Conservation (phyloP, 1,284 basidiomycete genomes). For the Cutaneotrichosporon daszewskae region DNA sequence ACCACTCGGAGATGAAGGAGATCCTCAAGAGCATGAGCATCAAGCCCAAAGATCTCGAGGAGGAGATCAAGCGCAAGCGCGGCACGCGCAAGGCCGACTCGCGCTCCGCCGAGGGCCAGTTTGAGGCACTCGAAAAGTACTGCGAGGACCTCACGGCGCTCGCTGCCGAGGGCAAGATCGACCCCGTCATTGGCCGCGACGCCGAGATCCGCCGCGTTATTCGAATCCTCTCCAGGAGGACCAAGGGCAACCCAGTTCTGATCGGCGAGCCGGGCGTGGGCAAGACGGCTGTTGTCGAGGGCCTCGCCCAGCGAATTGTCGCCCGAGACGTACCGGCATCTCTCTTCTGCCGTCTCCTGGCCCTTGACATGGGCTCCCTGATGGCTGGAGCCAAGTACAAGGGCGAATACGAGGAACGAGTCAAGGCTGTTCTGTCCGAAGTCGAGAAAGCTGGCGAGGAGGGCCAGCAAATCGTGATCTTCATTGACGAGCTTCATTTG, state of each 20-base stretch:
- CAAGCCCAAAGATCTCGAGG: conserved; percentile 50
- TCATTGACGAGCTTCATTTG: conserved; percentile 89
- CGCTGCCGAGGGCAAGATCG: conserved; percentile 75
- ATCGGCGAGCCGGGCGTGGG: conserved; percentile 67
- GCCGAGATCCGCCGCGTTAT: conserved; percentile 87
- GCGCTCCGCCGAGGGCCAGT: conserved; percentile 50
- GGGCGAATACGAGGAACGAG: conserved; percentile 87
- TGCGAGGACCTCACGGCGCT: conserved; percentile 78
- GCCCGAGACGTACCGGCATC: conserved; percentile 88
- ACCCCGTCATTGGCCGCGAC: conserved; percentile 83
- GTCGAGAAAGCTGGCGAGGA: conserved; percentile 87
- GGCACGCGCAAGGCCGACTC: conserved; percentile 54
- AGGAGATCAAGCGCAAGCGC: conserved; percentile 51
- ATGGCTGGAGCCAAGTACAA: conserved; percentile 83
- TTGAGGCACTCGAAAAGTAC: conserved; percentile 57
- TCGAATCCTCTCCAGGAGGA: conserved; percentile 68
- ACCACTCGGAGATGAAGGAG: conserved; percentile 44
- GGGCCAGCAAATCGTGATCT: conserved; percentile 62
- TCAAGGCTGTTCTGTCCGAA: conserved; percentile 76
- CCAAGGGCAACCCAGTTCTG: conserved; percentile 79
- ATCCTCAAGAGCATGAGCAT: conserved; percentile 51
- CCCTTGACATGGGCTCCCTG: conserved; percentile 72
- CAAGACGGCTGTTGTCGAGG: conserved; percentile 90
- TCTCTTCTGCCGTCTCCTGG: conserved; percentile 68
- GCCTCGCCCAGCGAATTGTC: conserved; percentile 75